Evolutionary conservation across 2,329 filamentous ascomycete species (phyloP).

Genomic region (Cytospora chrysosperma): DNA sequence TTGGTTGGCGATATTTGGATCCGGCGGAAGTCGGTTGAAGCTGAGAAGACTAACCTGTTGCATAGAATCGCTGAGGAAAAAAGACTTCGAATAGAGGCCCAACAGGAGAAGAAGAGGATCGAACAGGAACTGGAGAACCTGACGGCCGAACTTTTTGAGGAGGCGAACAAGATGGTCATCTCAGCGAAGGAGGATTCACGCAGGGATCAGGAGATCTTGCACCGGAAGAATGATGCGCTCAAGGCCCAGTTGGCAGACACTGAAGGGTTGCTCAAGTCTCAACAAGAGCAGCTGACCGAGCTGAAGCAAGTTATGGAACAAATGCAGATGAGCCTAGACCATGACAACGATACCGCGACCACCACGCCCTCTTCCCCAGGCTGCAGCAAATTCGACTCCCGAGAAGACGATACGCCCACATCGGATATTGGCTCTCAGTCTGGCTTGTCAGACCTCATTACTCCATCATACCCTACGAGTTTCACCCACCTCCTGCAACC

Average conservation of each 20-base stretch:
- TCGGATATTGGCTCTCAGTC: conserved; percentile 38
- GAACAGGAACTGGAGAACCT: conserved; percentile 89
- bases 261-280: conserved; percentile 78
- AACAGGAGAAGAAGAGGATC: conserved; percentile 82
- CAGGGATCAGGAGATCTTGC: conserved; percentile 75
- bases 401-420: conserved; percentile 44
- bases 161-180: conserved; percentile 98
- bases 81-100: conserved; percentile 60
- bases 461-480: conserved; percentile 62
- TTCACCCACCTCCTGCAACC: conserved; percentile 83
- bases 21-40: conserved; percentile 70
- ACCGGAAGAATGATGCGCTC: conserved; percentile 85
- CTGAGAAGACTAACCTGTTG: conserved; percentile 63
- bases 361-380: conserved; percentile 82
- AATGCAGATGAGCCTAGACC: conserved; percentile 75
- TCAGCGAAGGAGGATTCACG: conserved; percentile 86
- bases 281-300: conserved; percentile 89
- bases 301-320: conserved; percentile 91
- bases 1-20: conserved; percentile 75
- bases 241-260: conserved; percentile 83
- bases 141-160: conserved; percentile 92
- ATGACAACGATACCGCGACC: conserved; percentile 69
- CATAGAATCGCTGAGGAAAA: conserved; percentile 64
- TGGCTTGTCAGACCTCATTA: conserved; percentile 43
- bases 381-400: conserved; percentile 64